These are phyloP conservation scores for Leishmania mexicana DNA, from an alignment of 208 protist species.

Conservation along the genomic window DNA sequence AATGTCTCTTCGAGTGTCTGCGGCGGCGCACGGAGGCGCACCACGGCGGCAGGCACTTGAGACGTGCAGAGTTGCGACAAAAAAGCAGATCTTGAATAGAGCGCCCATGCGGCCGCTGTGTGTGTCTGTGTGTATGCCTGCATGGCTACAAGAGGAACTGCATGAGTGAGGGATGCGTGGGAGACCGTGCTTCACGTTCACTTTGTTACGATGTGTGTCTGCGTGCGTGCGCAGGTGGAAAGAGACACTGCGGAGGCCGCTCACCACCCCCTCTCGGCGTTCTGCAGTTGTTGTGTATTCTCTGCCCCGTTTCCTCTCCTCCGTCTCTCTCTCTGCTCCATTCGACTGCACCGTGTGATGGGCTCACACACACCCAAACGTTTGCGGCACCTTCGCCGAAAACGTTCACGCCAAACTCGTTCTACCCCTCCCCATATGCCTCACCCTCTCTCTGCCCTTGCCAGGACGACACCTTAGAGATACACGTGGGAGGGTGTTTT, in stretches of 20 bases:
- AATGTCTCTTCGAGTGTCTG: neutral
- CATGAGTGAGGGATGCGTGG: neutral
- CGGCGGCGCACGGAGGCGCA: neutral
- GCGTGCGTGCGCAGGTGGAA: neutral
- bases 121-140: neutral
- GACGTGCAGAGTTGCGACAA: neutral
- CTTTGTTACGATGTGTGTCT: neutral
- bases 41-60: neutral
- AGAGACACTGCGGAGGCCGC: neutral
- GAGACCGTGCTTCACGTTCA: neutral
- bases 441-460: neutral
- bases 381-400: neutral
- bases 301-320: neutral
- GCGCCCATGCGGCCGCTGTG: neutral
- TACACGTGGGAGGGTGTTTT: constrained; percentile 9
- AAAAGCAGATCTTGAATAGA: neutral
- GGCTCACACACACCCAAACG: neutral
- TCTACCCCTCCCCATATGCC: neutral
- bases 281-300: neutral
- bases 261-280: neutral
- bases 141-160: neutral
- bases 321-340: neutral
- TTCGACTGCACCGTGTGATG: neutral
- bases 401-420: neutral
- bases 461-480: neutral